These are phyloP conservation scores for Pythium biforme DNA, from an alignment of 352 stramenopile species.

Conservation along the genomic window DNA sequence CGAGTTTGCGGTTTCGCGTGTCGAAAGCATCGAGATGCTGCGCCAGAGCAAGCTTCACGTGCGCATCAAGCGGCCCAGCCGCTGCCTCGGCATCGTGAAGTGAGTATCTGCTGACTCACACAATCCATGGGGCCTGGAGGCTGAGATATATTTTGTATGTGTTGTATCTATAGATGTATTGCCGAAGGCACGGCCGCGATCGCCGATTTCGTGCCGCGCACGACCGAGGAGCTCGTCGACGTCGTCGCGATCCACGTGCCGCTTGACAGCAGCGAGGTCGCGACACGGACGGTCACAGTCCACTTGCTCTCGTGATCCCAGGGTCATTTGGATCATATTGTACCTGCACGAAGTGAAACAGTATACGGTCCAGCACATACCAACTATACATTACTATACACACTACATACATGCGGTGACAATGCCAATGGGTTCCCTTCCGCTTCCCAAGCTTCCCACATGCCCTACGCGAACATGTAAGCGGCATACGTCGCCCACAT, in stretches of 20 bases:
- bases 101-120: too few species aligned
- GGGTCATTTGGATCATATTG: too few species aligned
- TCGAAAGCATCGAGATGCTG: conserved; percentile 12
- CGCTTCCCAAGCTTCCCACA: too few species aligned
- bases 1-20: not conserved
- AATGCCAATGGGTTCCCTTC: too few species aligned
- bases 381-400: too few species aligned
- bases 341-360: too few species aligned
- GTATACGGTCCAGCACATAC: too few species aligned
- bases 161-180: not conserved
- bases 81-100: conserved; percentile 23
- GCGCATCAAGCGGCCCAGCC: conserved; percentile 19
- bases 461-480: too few species aligned
- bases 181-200: conserved; percentile 2
- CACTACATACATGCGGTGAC: too few species aligned
- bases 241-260: conserved; percentile 1
- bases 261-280: conserved; percentile 4
- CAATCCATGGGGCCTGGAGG: too few species aligned
- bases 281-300: not conserved
- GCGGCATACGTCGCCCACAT: too few species aligned
- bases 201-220: conserved; percentile 1
- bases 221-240: not conserved
- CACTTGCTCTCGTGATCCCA: not conserved
- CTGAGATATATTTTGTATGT: not conserved
- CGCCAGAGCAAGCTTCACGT: conserved; percentile 13